A percentile compares a stretch with the other conserved stretches of the same genome.
Evolutionary conservation across 768 basidiomycete genomes (phyloP).

Genomic region (Lentinula aciculospora): DNA sequence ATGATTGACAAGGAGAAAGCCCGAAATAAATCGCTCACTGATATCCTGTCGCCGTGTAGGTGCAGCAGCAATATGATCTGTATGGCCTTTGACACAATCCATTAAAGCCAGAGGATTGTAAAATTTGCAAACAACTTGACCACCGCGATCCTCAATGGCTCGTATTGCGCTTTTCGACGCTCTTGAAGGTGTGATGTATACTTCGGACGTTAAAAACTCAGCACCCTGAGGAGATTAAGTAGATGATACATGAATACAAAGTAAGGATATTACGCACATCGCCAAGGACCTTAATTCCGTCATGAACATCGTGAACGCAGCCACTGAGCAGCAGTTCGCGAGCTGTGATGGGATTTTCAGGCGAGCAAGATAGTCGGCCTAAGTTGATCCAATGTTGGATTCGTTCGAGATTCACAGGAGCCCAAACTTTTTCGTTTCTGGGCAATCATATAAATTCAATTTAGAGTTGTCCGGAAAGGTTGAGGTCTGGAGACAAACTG

Average conservation of each 20-base stretch:
- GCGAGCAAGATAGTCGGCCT: conserved; percentile 73
- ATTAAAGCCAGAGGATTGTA: conserved; percentile 84
- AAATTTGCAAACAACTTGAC: conserved; percentile 83
- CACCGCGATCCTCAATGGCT: conserved; percentile 78
- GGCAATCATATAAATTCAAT: neutral
- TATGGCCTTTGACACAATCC: conserved; percentile 68
- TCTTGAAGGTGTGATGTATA: conserved; percentile 79
- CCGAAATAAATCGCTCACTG: conserved; percentile 41
- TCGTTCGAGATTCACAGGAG: conserved; percentile 81
- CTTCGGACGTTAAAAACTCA: conserved; percentile 56
- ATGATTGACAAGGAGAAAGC: conserved; percentile 5
- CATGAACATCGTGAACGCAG: conserved; percentile 81
- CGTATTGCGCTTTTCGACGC: conserved; percentile 84
- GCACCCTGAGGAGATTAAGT: conserved; percentile 43
- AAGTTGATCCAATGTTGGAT: conserved; percentile 90
- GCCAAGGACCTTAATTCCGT: conserved; percentile 89
- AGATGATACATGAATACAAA: neutral
- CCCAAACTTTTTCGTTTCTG: conserved; percentile 73
- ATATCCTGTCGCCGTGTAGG: conserved; percentile 87
- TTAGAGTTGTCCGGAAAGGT: neutral
- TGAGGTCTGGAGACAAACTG: conserved; percentile 40
- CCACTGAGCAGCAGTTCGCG: conserved; percentile 80
- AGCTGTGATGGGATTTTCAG: conserved; percentile 83
- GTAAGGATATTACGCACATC: conserved; percentile 43
- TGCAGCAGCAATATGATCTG: conserved; percentile 66